Conservation (phyloP, 2,329 filamentous ascomycete species). For the Penicillium sp. region DNA sequence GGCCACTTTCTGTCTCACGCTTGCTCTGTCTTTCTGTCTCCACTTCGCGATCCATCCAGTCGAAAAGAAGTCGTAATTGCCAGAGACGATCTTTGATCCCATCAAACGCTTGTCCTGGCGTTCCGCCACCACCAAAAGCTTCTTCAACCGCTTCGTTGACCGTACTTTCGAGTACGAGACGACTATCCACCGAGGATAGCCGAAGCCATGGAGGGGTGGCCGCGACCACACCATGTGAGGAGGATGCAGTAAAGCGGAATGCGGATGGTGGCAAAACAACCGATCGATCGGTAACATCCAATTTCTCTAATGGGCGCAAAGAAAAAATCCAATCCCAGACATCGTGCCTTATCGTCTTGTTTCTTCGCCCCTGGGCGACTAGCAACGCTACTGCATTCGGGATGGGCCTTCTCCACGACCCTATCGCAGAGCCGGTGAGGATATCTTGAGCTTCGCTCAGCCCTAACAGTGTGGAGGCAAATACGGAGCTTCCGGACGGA, state of each 20-base stretch:
- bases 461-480: slow-evolving; percentile 69
- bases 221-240: slow-evolving; percentile 40
- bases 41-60: slow-evolving; percentile 55
- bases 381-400: slow-evolving; percentile 21
- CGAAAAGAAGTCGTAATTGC: slow-evolving; percentile 61
- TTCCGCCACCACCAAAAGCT: slow-evolving; percentile 25
- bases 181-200: slow-evolving; percentile 65
- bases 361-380: slow-evolving; percentile 18
- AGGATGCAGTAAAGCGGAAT: slow-evolving; percentile 20
- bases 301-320: slow-evolving; percentile 50
- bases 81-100: slow-evolving; percentile 55
- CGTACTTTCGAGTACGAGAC: slow-evolving; percentile 61
- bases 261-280: slow-evolving; percentile 53
- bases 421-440: slow-evolving; percentile 22
- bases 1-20: slow-evolving; percentile 13
- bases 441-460: slow-evolving; percentile 59
- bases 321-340: slow-evolving; percentile 73
- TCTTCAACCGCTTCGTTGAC: slow-evolving; percentile 31
- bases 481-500: slow-evolving; percentile 56
- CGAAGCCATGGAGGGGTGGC: slow-evolving; percentile 49
- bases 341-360: slow-evolving; percentile 31
- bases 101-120: slow-evolving; percentile 27
- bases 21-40: slow-evolving; percentile 10
- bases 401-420: slow-evolving; percentile 23
- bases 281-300: slow-evolving; percentile 64